Conservation (phyloP, 495 filamentous ascomycete species). For the Rhypophila decipiens region DNA sequence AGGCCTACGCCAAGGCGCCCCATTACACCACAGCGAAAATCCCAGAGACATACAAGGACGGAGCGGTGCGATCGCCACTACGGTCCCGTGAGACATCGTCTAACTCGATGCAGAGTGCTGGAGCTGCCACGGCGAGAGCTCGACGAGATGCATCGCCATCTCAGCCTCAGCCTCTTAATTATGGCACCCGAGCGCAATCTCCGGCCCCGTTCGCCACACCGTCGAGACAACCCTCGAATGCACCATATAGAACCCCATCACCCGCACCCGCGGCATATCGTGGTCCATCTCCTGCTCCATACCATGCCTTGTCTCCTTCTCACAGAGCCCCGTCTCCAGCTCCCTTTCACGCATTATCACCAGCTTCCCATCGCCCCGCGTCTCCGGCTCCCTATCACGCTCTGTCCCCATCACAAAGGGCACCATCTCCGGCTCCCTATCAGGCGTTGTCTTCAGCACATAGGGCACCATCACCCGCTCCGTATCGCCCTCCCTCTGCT, state of each 20-base stretch:
- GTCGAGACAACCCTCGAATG: constrained; percentile 49
- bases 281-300: constrained; percentile 30
- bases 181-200: constrained; percentile 14
- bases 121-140: constrained; percentile 1
- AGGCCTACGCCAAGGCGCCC: constrained; percentile 56
- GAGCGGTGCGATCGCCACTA: constrained; percentile 22
- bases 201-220: constrained; percentile 48
- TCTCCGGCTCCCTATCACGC: constrained; percentile 43
- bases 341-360: constrained; percentile 10
- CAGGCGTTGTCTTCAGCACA: constrained; percentile 14
- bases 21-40: constrained; percentile 47
- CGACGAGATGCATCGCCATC: constrained; percentile 1
- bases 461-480: constrained; percentile 14
- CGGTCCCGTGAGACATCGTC: constrained; percentile 30
- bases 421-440: constrained; percentile 22
- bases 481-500: constrained; percentile 1
- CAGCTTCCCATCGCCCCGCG: constrained; percentile 19
- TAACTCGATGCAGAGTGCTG: constrained; percentile 10
- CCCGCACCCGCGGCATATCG: no score
- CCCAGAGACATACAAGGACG: constrained; percentile 40
- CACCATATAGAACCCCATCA: no score
- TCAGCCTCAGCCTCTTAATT: background rate
- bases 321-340: constrained; percentile 20
- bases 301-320: constrained; percentile 10
- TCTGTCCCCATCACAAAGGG: constrained; percentile 48